These are phyloP conservation scores for Thalia dealbata DNA, from an alignment of 176 grass and related monocot genomes.

Conservation along the genomic window DNA sequence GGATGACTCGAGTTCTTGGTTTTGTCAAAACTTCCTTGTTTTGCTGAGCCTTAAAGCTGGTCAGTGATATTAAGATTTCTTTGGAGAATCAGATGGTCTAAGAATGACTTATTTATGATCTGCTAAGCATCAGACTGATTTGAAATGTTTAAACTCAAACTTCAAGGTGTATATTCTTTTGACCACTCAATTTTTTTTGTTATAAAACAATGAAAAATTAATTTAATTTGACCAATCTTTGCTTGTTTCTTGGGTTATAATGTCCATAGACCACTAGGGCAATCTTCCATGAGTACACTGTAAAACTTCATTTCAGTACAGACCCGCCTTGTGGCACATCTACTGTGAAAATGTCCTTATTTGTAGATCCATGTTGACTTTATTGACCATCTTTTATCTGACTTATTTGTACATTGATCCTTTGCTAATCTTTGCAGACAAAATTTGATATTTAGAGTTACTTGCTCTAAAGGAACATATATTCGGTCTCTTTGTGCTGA, in stretches of 20 bases:
- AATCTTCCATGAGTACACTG: neutral
- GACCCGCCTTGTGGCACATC: neutral
- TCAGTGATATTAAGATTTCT: neutral
- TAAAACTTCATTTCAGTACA: neutral
- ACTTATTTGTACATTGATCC: neutral
- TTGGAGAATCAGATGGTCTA: neutral
- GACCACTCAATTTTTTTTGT: neutral
- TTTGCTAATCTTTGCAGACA: constrained; percentile 38
- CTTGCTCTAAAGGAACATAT: constrained; percentile 97
- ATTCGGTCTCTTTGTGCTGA: constrained; percentile 90
- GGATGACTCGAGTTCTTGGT: neutral
- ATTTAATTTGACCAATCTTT: neutral
- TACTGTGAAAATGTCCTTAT: neutral
- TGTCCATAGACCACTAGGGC: neutral
- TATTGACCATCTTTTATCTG: neutral
- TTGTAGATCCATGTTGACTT: neutral
- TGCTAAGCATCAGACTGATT: neutral
- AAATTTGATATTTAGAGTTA: constrained; percentile 91
- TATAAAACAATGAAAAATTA: neutral
- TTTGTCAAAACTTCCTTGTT: neutral
- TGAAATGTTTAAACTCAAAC: neutral
- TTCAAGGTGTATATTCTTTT: neutral
- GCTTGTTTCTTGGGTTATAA: neutral
- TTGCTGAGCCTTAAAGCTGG: neutral
- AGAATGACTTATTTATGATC: neutral